These are phyloP conservation scores for Pezicula neosporulosa DNA, from an alignment of 2,329 filamentous ascomycete genomes.

Conservation along the genomic window DNA sequence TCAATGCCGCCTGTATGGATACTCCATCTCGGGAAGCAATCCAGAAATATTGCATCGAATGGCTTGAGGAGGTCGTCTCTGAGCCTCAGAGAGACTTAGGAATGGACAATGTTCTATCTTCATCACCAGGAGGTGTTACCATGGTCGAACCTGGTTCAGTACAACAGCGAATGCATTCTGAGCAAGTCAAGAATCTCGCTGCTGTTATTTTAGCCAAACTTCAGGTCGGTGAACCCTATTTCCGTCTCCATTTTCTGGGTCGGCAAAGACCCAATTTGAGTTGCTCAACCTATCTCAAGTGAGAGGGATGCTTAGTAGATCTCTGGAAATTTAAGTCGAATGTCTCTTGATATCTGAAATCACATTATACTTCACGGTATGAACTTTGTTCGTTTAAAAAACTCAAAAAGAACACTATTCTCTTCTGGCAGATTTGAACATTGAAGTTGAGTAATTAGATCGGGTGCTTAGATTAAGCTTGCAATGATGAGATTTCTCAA, in stretches of 20 bases:
- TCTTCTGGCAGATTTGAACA: too few relatives aligned
- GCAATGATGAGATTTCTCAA: background rate
- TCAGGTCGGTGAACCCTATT: slow-evolving; percentile 43
- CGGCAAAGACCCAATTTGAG: background rate
- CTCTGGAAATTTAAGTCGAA: too few relatives aligned
- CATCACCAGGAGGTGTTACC: slow-evolving; percentile 11
- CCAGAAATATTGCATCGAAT: slow-evolving; percentile 77
- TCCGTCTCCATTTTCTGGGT: slow-evolving; percentile 13
- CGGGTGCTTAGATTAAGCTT: too few relatives aligned
- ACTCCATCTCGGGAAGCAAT: slow-evolving; percentile 78
- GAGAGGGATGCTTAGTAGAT: too few relatives aligned
- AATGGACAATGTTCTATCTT: slow-evolving; percentile 26
- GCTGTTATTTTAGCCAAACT: slow-evolving; percentile 75
- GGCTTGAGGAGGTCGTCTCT: slow-evolving; percentile 81
- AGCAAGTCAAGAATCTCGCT: slow-evolving; percentile 60
- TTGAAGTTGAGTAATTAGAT: too few relatives aligned
- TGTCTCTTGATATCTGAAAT: too few relatives aligned
- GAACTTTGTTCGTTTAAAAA: too few relatives aligned
- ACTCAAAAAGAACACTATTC: too few relatives aligned
- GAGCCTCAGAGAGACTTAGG: slow-evolving; percentile 60
- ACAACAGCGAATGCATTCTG: slow-evolving; percentile 44
- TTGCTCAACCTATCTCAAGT: too few relatives aligned
- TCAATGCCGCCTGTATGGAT: slow-evolving; percentile 90
- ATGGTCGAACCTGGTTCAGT: slow-evolving; percentile 26
- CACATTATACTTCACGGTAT: too few relatives aligned